These are phyloP conservation scores for Geosmithia flava DNA, from an alignment of 2,329 filamentous ascomycete genomes.

Conservation along the genomic window DNA sequence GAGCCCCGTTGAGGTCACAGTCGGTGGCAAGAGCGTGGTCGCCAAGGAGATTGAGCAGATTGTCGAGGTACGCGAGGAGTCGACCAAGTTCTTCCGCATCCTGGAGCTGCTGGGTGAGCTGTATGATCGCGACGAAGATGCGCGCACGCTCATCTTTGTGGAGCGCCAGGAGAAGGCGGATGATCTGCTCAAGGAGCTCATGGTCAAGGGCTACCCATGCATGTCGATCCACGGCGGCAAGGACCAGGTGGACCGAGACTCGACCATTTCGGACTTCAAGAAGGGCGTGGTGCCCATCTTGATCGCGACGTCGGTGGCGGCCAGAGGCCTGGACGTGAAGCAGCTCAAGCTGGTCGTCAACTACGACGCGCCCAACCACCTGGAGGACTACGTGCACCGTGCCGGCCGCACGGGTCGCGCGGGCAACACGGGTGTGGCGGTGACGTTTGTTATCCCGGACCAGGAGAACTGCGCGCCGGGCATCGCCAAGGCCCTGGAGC, in stretches of 20 bases:
- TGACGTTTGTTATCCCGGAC: conserved; percentile 85
- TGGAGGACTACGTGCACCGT: conserved; percentile 94
- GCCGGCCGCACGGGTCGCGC: conserved; percentile 89
- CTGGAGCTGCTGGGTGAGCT: conserved; percentile 79
- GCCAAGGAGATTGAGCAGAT: conserved; percentile 89
- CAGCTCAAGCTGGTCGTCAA: conserved; percentile 93
- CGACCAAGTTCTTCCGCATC: conserved; percentile 71
- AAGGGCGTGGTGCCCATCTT: conserved; percentile 79
- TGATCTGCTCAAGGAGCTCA: conserved; percentile 62
- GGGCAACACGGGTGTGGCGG: conserved; percentile 85
- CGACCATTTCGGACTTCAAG: conserved; percentile 88
- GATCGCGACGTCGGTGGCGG: conserved; percentile 90
- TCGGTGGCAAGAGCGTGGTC: conserved; percentile 77
- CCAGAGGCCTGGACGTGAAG: conserved; percentile 90
- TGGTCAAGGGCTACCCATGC: conserved; percentile 78
- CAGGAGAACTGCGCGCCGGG: conserved; percentile 86
- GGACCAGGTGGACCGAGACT: conserved; percentile 86
- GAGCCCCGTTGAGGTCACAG: conserved; percentile 80
- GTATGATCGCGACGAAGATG: conserved; percentile 79
- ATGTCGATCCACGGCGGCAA: conserved; percentile 92
- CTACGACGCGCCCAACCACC: conserved; percentile 84
- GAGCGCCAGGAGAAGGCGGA: conserved; percentile 87
- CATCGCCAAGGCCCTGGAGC: conserved; percentile 81
- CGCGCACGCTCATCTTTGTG: conserved; percentile 80
- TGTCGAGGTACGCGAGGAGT: conserved; percentile 76